Conservation (phyloP, 2,329 filamentous ascomycete species). For the Exophiala calicioides region DNA sequence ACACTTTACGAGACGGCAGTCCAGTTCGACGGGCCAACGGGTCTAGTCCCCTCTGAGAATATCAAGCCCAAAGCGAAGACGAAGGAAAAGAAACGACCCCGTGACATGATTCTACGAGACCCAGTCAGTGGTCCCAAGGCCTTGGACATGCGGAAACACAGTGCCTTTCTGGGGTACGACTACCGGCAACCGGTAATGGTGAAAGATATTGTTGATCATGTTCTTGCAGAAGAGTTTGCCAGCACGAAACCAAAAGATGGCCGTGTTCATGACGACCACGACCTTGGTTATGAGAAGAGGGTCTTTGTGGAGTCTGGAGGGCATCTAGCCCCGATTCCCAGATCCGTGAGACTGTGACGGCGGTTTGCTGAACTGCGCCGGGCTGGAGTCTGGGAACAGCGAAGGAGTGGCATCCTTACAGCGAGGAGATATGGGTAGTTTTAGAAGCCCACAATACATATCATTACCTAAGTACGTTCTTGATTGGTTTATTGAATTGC, state of each 20-base stretch:
- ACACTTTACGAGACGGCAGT: constrained; percentile 7
- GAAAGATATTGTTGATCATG: constrained; percentile 20
- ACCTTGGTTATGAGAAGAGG: constrained; percentile 15
- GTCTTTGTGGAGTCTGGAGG: constrained; percentile 6
- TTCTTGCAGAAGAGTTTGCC: constrained; percentile 15
- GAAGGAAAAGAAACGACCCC: constrained; percentile 73
- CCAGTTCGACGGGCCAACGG: constrained; percentile 14
- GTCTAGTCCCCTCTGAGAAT: constrained; percentile 33
- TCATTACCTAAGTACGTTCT: no score
- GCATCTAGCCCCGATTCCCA: neutral
- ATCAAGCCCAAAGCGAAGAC: constrained; percentile 32
- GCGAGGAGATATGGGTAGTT: no score
- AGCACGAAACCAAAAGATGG: constrained; percentile 8
- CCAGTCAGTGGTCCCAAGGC: constrained; percentile 63
- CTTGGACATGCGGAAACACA: constrained; percentile 77
- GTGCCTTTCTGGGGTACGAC: constrained; percentile 86
- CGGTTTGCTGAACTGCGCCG: no score
- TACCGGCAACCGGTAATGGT: constrained; percentile 56
- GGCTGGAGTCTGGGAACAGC: no score
- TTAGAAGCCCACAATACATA: no score
- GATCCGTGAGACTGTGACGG: no score
- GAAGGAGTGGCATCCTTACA: no score
- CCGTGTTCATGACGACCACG: constrained; percentile 7
- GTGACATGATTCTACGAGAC: constrained; percentile 85
- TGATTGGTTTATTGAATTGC: no score